Percentiles rank a stretch among this genome's conserved stretches.
These are phyloP conservation scores for Coniella lustricola DNA, from an alignment of 2,329 filamentous ascomycete genomes.

Conservation along the genomic window DNA sequence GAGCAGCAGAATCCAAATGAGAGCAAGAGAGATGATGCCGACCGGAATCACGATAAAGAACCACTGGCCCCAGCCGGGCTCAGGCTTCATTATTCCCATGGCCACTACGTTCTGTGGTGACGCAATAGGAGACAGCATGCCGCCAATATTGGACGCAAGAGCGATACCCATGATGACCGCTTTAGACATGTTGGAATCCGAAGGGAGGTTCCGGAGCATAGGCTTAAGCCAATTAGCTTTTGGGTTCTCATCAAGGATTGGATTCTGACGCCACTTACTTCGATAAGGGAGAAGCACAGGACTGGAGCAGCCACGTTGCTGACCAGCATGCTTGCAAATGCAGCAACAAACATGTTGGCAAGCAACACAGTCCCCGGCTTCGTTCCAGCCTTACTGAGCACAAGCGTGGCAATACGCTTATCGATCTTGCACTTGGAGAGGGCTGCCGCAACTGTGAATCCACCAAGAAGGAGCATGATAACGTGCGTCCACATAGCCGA, in stretches of 20 bases:
- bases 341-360: conserved; percentile 98
- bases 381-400: conserved; percentile 92
- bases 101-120: conserved; percentile 97
- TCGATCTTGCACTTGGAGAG: conserved; percentile 97
- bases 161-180: conserved; percentile 93
- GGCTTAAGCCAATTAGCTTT: conserved; percentile 46
- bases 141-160: conserved; percentile 89
- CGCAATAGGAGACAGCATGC: conserved; percentile 92
- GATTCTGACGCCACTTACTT: conserved; percentile 44
- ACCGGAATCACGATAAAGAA: conserved; percentile 95
- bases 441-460: conserved; percentile 91
- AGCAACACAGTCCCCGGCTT: conserved; percentile 81
- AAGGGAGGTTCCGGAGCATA: conserved; percentile 84
- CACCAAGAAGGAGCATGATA: conserved; percentile 94
- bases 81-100: conserved; percentile 87
- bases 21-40: conserved; percentile 75
- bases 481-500: conserved; percentile 98
- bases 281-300: conserved; percentile 94
- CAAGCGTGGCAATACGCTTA: conserved; percentile 92
- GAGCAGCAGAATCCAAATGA: conserved; percentile 85
- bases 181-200: conserved; percentile 89
- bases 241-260: neutral
- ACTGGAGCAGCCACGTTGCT: conserved; percentile 97
- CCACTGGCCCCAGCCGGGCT: conserved; percentile 91
- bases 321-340: conserved; percentile 98